phyloP scores from a whole-genome alignment of 2,329 filamentous ascomycete species.

The Cladophialophora bantiana region DNA sequence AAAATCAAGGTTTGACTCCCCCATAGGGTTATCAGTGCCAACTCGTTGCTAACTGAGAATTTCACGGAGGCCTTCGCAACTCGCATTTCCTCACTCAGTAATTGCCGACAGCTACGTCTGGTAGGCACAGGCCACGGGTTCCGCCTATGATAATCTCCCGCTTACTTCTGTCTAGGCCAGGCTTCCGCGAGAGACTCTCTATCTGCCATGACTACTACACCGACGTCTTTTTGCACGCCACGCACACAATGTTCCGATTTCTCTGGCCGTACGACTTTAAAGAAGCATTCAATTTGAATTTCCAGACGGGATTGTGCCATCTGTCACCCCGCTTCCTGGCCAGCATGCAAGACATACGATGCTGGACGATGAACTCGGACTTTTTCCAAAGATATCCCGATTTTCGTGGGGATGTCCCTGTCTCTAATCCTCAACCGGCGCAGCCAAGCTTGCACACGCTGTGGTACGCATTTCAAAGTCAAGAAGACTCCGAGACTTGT shows the following conservation, averaged over 20 bases:
- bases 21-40: not conserved
- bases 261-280: not conserved
- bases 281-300: not conserved
- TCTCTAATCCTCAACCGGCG: not conserved
- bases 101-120: not conserved
- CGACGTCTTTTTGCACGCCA: not conserved
- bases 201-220: not conserved
- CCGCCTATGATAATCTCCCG: not conserved
- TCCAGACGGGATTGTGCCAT: not conserved
- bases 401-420: not conserved
- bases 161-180: not conserved
- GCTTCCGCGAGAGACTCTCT: not conserved
- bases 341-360: constrained; percentile 7
- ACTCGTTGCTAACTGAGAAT: not conserved
- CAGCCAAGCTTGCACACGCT: not conserved
- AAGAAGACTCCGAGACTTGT: not conserved
- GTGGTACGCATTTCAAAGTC: not conserved
- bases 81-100: not conserved
- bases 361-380: constrained; percentile 14
- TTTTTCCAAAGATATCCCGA: constrained; percentile 8
- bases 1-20: not conserved
- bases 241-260: not conserved
- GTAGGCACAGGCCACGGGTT: not conserved
- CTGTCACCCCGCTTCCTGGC: constrained; percentile 5
- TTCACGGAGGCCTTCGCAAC: not conserved